Conservation (phyloP, 352 stramenopile species). For the Globisporangium heterothallicum region DNA sequence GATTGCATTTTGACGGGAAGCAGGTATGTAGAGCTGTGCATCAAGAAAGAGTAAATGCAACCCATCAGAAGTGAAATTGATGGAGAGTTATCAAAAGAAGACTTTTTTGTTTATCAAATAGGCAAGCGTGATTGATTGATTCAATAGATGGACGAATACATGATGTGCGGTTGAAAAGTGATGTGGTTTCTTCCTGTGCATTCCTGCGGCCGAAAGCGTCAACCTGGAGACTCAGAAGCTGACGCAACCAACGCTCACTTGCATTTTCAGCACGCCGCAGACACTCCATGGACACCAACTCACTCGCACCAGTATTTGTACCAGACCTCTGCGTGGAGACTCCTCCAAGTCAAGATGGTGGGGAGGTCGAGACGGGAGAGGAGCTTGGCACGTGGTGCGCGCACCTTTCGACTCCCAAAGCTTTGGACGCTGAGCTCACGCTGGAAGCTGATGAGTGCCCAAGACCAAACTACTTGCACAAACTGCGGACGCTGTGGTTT, state of each 20-base stretch:
- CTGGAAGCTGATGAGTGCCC: too few species aligned
- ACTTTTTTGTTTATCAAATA: background rate
- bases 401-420: constrained; percentile 3
- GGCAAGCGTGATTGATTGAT: background rate
- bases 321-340: background rate
- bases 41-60: too few species aligned
- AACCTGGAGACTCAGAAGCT: too few species aligned
- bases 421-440: too few species aligned
- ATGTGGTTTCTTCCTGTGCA: too few species aligned
- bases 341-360: background rate
- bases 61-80: background rate
- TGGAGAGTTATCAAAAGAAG: background rate
- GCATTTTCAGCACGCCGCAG: too few species aligned
- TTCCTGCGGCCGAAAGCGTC: too few species aligned
- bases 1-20: background rate
- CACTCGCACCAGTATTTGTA: too few species aligned
- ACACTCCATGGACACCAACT: too few species aligned
- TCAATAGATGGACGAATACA: background rate
- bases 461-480: too few species aligned
- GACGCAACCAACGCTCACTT: too few species aligned
- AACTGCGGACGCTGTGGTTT: constrained; percentile 7
- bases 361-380: background rate
- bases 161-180: too few species aligned
- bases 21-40: background rate
- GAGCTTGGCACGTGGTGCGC: background rate